A percentile compares a stretch with the other conserved stretches of the same genome.
These are phyloP conservation scores for Rheum nobile DNA, from an alignment of 148 eudicot genomes.

Conservation along the genomic window DNA sequence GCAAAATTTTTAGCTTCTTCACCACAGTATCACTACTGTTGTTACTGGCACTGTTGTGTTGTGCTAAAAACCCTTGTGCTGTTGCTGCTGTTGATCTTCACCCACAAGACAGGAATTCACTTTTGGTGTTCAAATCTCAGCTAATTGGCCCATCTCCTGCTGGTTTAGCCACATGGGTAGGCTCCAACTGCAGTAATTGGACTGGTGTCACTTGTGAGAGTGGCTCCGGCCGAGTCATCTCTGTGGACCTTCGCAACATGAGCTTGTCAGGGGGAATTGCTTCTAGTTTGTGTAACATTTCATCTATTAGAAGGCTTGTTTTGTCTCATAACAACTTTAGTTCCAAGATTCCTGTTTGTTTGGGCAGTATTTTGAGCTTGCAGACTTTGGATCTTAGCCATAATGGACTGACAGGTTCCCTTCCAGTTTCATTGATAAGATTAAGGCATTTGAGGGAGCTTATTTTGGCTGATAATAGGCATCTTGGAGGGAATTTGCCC, in stretches of 20 bases:
- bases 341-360: constrained; percentile 45
- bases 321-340: constrained; percentile 50
- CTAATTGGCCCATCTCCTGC: constrained; percentile 35
- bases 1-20: constrained; percentile 5
- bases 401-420: constrained; percentile 40
- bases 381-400: constrained; percentile 45
- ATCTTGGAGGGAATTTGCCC: constrained; percentile 45
- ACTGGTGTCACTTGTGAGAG: constrained; percentile 34
- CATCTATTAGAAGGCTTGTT: constrained; percentile 46
- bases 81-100: constrained; percentile 31
- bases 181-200: constrained; percentile 44
- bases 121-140: constrained; percentile 47
- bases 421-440: constrained; percentile 35
- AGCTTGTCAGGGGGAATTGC: constrained; percentile 53
- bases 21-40: constrained; percentile 12
- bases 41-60: constrained; percentile 16
- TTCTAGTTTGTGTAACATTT: constrained; percentile 51
- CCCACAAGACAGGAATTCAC: constrained; percentile 45
- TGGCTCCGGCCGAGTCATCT: constrained; percentile 43
- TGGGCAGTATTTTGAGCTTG: constrained; percentile 36
- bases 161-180: constrained; percentile 48
- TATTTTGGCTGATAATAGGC: constrained; percentile 29
- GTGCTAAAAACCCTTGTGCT: constrained; percentile 22
- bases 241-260: constrained; percentile 47
- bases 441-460: constrained; percentile 36